Base-by-base conservation (phyloP, 805 yeast genomes). In the Cyberlindnera nakhonratchasimensis region DNA sequence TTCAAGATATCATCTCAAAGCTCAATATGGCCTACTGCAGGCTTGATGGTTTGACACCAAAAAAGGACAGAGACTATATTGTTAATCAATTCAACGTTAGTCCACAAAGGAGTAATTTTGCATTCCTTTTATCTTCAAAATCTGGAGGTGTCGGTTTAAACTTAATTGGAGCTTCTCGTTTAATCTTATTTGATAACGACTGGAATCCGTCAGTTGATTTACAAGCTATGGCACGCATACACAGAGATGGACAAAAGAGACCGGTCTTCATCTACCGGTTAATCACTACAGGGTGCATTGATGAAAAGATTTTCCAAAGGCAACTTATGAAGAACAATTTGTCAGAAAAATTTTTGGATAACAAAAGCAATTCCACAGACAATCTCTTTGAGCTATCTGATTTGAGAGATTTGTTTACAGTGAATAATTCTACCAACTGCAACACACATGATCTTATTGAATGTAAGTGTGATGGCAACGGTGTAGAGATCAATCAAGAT, bases 191-290 rank as follows among this genome's bases (percentile, higher is more conserved):
- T 57, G 99, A 93, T 59, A 87, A 93, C 50, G 98, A 93, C 57
- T 93, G 99, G 99, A 93, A 93, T 50, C 99, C 99, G 0, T 79
- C 96, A 0, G 73, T 82, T 11, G 99, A 93, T 57, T 61, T 85
- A 25, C 99, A 93, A 61, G 96, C 97, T 0, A 86, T 91, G 95
- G 96, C 97, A 1, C 68, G 99, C 48, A 81, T 93, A 6, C 96
- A 91, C 58, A 71, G 99, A 54, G 97, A 91, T 61, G 99, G 99
- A 0, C 99, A 93, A 59, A 75, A 64, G 36, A 74, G 65, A 35
- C 87, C 87, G 0, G 93, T 89, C 10, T 82, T 68, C 57, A 80
- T 91, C 23, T 93, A 93, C 58, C 71, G 99, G 51, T 62, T 93
- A 16, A 64, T 93, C 32, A 84, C 96, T 0, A 80, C 95, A 0